Conservation (phyloP, 768 basidiomycete species). For the Leccinum disarticulatum region DNA sequence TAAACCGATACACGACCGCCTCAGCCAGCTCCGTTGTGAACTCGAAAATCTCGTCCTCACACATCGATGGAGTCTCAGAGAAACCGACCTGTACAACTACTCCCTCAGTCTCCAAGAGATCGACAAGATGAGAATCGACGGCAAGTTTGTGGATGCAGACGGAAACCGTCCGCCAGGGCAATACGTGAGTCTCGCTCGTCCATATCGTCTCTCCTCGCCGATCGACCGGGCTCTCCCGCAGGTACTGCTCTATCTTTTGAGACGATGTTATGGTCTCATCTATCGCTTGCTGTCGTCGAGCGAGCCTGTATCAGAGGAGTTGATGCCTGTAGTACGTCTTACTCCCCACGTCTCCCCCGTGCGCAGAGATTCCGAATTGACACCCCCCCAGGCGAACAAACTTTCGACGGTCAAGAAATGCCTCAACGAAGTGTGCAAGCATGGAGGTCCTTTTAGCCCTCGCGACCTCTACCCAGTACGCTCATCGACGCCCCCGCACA, state of each 20-base stretch:
- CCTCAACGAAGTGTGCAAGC: conserved; percentile 92
- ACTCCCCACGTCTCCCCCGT: not conserved
- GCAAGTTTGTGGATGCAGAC: conserved; percentile 94
- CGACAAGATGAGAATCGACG: conserved; percentile 95
- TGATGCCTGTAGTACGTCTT: conserved; percentile 85
- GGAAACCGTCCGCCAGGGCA: conserved; percentile 91
- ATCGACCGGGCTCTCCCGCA: conserved; percentile 29
- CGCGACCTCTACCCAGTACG: conserved; percentile 91
- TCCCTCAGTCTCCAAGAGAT: conserved; percentile 92
- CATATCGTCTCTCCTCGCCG: not conserved
- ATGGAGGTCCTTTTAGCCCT: conserved; percentile 89
- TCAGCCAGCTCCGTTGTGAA: conserved; percentile 81
- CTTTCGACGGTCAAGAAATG: conserved; percentile 96
- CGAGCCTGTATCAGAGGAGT: conserved; percentile 96
- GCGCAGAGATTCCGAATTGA: not conserved
- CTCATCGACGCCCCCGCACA: conserved; percentile 13
- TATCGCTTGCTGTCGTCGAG: conserved; percentile 91
- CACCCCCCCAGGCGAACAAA: conserved; percentile 79
- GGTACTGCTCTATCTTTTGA: conserved; percentile 89
- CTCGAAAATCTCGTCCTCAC: conserved; percentile 91
- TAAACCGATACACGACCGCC: conserved; percentile 92
- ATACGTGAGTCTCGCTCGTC: conserved; percentile 60
- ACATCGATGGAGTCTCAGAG: conserved; percentile 94
- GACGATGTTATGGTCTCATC: conserved; percentile 95
- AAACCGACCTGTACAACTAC: conserved; percentile 94